Evolutionary conservation across 2,329 filamentous ascomycete genomes (phyloP), one percentile per base, ranked within the genome.

Genomic region (Gnomoniopsis sp.): DNA sequence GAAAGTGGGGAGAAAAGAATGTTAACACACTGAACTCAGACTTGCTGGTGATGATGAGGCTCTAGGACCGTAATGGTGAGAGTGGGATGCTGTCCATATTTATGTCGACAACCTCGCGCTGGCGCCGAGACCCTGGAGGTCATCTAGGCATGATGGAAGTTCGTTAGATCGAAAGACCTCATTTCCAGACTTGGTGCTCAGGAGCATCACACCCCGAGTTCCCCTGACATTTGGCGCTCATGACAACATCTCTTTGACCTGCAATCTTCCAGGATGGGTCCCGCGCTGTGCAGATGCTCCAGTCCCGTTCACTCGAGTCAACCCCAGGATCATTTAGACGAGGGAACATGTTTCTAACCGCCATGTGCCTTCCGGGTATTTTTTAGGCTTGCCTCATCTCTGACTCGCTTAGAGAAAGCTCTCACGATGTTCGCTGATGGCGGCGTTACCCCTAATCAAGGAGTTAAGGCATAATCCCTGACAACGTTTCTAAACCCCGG

Each of bases 201-300:
- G 47, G 41, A 55, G 47, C 15, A 36, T 34, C 41, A 8, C 55
- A 30, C 41, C 43, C 30, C 47, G 12, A 26, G 10, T 48, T 53
- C 43, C 43, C 47, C 49, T 19, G 53, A 49, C 34, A n/a, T 38
- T 30, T 43, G 41, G 44, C 12, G 30, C 23, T 44, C 52, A 33
- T 50, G 53, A 26, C 46, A 26, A 48, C 44, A 36, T 47, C 47
- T 21, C 59, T 55, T 21, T 51, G 55, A 58, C 12, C 59, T 58
- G 59, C 41, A 61, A 61, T 61, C 30, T 60, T 58, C 46, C 41
- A 49, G 19, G 49, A 49, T 34, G 59, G 55, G 17, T 34, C 41
- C 47, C 17, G 30, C n/a, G 36, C 41, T 58, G 30, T 41, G 17
- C 55, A 36, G 3, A 30, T 34, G 26, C 41, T 43, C 50, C 50